Base-by-base conservation (phyloP, 805 yeast species). In the Alloascoidea africana region DNA sequence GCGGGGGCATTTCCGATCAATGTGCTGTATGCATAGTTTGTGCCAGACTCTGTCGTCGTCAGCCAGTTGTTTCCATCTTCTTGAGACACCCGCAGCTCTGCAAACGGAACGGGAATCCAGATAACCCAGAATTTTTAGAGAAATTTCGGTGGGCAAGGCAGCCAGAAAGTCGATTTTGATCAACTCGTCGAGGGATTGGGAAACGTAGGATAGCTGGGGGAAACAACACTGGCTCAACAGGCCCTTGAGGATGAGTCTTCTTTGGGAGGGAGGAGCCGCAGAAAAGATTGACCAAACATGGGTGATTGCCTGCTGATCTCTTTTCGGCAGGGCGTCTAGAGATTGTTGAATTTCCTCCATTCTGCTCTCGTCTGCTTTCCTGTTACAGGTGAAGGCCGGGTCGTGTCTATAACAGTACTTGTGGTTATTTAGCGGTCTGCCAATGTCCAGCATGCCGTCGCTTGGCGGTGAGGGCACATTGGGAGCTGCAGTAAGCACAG, bases 31-130 rank as follows among this genome's bases (percentile, higher is more conserved):
- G 53, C 98, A 91, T 86, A 91, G 79, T 46, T 89, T 87, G 54
- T 89, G 91, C 98, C 98, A 91, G 2, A 91, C 96, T 36, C 93
- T 62, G 52, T 91, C 97, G 53, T 89, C 96, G 56, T 91, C 96
- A 1, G 98, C 97, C 41, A 91, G 62, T 40, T 63, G 62, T 53
- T 83, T 76, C 98, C 98, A 91, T 38, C 70, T 73, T 38, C 74
- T 71, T 19, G 87, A 80, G 2, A 91, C 98, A 59, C 81, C 93
- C 0, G 96, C 94, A 0, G 97, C 96, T 46, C 73, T 77, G 55
- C 96, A 87, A 34, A 91, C 66, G n/a, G 95, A 83, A 38, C 76
- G 78, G 58, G 97, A 89, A 55, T 91, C 98, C 42, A 91, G 60
- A 54, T 83, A 89, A 49, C 94, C 82, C 35, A 91, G 60, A 18